Conservation (phyloP, 129 eudicot genomes). For the Glebionis coronaria region DNA sequence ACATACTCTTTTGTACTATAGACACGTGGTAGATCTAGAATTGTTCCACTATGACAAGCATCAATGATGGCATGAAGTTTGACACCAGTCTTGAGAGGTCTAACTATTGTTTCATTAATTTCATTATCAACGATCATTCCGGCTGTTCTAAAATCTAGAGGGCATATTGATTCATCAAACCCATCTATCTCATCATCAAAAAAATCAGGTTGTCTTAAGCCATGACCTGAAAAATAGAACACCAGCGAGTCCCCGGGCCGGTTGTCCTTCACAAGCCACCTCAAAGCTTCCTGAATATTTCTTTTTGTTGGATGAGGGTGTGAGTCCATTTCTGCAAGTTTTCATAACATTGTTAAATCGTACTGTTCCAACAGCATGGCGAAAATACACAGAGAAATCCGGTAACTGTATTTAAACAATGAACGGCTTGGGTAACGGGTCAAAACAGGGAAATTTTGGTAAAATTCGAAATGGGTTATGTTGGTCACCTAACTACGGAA, state of each 20-base stretch:
- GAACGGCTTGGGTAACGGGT: neutral
- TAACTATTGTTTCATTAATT: slow-evolving; percentile 57
- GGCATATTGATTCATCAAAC: slow-evolving; percentile 69
- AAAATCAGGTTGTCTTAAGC: slow-evolving; percentile 55
- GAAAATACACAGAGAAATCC: neutral
- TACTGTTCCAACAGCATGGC: neutral
- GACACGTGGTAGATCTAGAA: slow-evolving; percentile 56
- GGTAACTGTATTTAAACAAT: neutral
- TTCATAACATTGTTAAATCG: neutral
- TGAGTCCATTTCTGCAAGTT: slow-evolving; percentile 45
- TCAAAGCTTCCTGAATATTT: slow-evolving; percentile 62
- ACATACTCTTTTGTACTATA: slow-evolving; percentile 45
- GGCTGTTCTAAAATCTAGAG: slow-evolving; percentile 54
- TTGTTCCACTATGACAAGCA: slow-evolving; percentile 82
- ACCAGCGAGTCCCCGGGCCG: slow-evolving; percentile 68
- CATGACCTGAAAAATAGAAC: slow-evolving; percentile 83
- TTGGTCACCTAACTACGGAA: neutral
- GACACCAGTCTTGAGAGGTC: slow-evolving; percentile 58
- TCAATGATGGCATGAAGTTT: slow-evolving; percentile 77
- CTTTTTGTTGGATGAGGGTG: slow-evolving; percentile 55
- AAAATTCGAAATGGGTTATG: neutral
- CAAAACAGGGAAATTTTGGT: too few relatives aligned
- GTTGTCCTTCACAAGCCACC: slow-evolving; percentile 61
- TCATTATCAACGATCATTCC: slow-evolving; percentile 70
- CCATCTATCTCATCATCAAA: slow-evolving; percentile 66